These are phyloP conservation scores for Didymella arachidicola DNA, from an alignment of 2,329 filamentous ascomycete species.

Conservation along the genomic window DNA sequence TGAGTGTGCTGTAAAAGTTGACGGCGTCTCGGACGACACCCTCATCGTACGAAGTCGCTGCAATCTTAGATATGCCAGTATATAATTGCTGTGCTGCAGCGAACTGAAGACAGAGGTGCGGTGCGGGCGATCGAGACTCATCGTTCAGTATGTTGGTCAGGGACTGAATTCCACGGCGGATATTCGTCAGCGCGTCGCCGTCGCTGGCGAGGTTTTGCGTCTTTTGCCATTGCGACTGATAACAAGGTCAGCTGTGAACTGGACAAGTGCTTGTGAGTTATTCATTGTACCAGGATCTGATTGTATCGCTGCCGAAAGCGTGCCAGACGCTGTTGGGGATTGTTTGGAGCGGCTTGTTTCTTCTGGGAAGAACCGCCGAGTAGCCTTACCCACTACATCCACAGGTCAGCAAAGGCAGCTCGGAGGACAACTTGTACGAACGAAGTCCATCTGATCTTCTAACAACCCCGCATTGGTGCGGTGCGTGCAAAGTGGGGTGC, in stretches of 20 bases:
- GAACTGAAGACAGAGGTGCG: conserved; percentile 90
- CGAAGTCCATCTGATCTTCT: conserved; percentile 38
- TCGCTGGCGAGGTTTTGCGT: conserved; percentile 61
- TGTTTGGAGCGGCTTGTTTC: conserved; percentile 59
- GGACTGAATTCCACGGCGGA: conserved; percentile 63
- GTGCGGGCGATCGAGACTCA: conserved; percentile 85
- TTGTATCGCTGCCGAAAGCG: conserved; percentile 69
- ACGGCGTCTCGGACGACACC: conserved; percentile 86
- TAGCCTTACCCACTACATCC: conserved; percentile 65
- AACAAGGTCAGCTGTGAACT: conserved; percentile 21
- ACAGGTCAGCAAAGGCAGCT: conserved; percentile 26
- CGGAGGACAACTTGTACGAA: conserved; percentile 17
- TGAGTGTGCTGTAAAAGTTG: conserved; percentile 85
- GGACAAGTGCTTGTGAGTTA: not conserved
- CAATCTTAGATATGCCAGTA: conserved; percentile 86
- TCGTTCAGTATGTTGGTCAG: conserved; percentile 78
- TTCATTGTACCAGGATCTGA: conserved; percentile 59
- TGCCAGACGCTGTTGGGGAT: conserved; percentile 66
- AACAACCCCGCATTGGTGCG: conserved; percentile 38
- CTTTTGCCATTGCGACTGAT: conserved; percentile 67
- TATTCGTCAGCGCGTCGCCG: conserved; percentile 58
- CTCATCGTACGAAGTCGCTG: conserved; percentile 82
- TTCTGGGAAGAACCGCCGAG: conserved; percentile 64
- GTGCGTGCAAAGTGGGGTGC: conserved; percentile 30
- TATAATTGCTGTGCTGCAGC: conserved; percentile 88